Percentiles rank a stretch among this genome's conserved stretches.
These are phyloP conservation scores for Acacia acuminata DNA, from an alignment of 306 rosid genomes.

Conservation along the genomic window DNA sequence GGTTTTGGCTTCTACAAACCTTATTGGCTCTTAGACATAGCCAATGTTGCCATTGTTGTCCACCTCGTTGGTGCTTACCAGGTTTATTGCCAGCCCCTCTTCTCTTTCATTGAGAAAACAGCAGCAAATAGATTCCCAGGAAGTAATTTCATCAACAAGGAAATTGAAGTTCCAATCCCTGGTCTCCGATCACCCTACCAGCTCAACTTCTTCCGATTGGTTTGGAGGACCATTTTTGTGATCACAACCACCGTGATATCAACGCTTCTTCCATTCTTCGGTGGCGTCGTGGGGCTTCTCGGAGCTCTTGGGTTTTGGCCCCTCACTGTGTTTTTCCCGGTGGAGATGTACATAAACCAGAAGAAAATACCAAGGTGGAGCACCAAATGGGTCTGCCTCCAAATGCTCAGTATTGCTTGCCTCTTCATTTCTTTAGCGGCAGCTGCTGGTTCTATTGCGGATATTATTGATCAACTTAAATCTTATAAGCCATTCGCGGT, in stretches of 20 bases:
- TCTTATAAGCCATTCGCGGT: conserved; percentile 38
- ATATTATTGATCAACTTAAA: conserved; percentile 31
- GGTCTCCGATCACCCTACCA: conserved; percentile 20
- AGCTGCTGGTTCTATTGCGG: conserved; percentile 44
- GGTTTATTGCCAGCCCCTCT: conserved; percentile 48
- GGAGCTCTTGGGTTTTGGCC: conserved; percentile 58
- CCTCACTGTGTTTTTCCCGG: conserved; percentile 49
- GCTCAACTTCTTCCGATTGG: conserved; percentile 39
- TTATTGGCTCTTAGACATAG: conserved; percentile 48
- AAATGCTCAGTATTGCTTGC: conserved; percentile 38
- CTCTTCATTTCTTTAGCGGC: conserved; percentile 25
- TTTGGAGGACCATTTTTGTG: conserved; percentile 53
- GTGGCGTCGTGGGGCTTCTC: conserved; percentile 43
- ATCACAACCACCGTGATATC: conserved; percentile 29
- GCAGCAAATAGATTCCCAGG: conserved; percentile 31
- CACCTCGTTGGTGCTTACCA: conserved; percentile 55
- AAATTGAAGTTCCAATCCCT: conserved; percentile 15
- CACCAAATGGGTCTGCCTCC: conserved; percentile 40
- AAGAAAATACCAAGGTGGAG: conserved; percentile 36
- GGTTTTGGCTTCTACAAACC: conserved; percentile 49
- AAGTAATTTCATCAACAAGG: conserved; percentile 27
- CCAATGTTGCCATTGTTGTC: conserved; percentile 44
- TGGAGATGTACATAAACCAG: conserved; percentile 46
- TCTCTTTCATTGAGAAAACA: conserved; percentile 26
- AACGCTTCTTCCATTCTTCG: conserved; percentile 52